Conservation (phyloP, 768 basidiomycete genomes). For the Psilocybe cubensis region DNA sequence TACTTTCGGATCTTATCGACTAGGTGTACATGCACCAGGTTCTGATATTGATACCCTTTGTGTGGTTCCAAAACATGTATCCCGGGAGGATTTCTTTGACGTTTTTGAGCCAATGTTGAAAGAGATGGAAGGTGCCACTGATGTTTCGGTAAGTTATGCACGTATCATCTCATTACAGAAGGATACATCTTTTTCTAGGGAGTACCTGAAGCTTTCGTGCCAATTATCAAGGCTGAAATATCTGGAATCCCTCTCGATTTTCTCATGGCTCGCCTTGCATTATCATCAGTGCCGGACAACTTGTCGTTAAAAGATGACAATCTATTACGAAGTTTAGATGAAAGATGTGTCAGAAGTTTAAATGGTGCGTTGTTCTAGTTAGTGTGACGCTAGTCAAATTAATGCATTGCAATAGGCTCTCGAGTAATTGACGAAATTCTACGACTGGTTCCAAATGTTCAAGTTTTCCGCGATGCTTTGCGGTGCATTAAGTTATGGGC, state of each 20-base stretch:
- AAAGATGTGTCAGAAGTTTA: slow-evolving; percentile 92
- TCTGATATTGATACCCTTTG: slow-evolving; percentile 98
- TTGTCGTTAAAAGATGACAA: slow-evolving; percentile 90
- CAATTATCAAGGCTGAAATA: slow-evolving; percentile 91
- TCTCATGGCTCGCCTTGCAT: slow-evolving; percentile 85
- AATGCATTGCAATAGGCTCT: slow-evolving; percentile 60
- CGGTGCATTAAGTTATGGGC: slow-evolving; percentile 99
- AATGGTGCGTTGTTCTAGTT: slow-evolving; percentile 56
- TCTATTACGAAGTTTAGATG: slow-evolving; percentile 89
- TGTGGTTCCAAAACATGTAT: slow-evolving; percentile 96
- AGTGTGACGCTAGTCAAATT: slow-evolving; percentile 10
- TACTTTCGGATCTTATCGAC: slow-evolving; percentile 97
- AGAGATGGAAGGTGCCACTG: slow-evolving; percentile 79
- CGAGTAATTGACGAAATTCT: slow-evolving; percentile 96
- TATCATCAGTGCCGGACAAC: slow-evolving; percentile 91
- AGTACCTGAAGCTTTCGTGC: slow-evolving; percentile 96
- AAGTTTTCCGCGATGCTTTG: slow-evolving; percentile 92
- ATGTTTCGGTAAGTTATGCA: slow-evolving; percentile 77
- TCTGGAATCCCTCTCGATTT: slow-evolving; percentile 94
- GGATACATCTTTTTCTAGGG: slow-evolving; percentile 53
- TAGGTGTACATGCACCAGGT: slow-evolving; percentile 96
- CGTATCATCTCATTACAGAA: neutral
- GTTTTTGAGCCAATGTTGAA: slow-evolving; percentile 89
- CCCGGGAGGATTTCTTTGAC: slow-evolving; percentile 94
- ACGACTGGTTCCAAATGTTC: slow-evolving; percentile 91